A percentile compares a stretch with the other conserved stretches of the same genome.
Conservation (phyloP, 2,329 filamentous ascomycete genomes). For the Xylariaceae sp. region DNA sequence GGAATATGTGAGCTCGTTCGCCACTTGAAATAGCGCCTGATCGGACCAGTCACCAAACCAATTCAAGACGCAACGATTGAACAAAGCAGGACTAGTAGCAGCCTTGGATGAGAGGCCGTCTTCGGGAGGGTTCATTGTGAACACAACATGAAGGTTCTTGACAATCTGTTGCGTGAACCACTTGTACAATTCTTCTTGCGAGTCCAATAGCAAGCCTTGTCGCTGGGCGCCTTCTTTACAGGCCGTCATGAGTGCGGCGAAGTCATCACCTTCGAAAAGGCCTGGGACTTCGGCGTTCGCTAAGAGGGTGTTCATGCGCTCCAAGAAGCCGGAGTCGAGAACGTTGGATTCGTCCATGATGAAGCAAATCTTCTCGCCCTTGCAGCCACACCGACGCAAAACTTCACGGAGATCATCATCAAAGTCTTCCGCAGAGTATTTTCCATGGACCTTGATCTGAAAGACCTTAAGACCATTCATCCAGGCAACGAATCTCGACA, state of each 20-base stretch:
- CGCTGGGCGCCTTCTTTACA: constrained; percentile 98
- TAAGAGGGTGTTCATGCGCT: constrained; percentile 97
- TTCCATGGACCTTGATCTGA: constrained; percentile 99
- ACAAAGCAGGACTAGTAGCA: constrained; percentile 93
- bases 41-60: constrained; percentile 99
- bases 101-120: constrained; percentile 93
- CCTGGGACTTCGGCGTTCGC: constrained; percentile 99
- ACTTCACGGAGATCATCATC: constrained; percentile 96
- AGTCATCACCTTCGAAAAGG: constrained; percentile 98
- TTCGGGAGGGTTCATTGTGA: constrained; percentile 99
- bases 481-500: constrained; percentile 98
- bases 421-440: constrained; percentile 97
- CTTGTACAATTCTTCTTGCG: constrained; percentile 98
- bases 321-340: constrained; percentile 94
- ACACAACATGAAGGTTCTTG: constrained; percentile 97
- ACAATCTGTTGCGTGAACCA: constrained; percentile 99
- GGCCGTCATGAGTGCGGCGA: constrained; percentile 96
- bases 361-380: constrained; percentile 99
- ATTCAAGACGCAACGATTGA: constrained; percentile 99
- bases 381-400: constrained; percentile 88
- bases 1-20: constrained; percentile 91
- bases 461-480: constrained; percentile 99
- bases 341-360: constrained; percentile 99
- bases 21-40: constrained; percentile 96
- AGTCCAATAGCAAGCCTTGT: constrained; percentile 91